Evolutionary conservation across 176 grass and related monocot species (phyloP).

Genomic region (Guadua angustifolia): DNA sequence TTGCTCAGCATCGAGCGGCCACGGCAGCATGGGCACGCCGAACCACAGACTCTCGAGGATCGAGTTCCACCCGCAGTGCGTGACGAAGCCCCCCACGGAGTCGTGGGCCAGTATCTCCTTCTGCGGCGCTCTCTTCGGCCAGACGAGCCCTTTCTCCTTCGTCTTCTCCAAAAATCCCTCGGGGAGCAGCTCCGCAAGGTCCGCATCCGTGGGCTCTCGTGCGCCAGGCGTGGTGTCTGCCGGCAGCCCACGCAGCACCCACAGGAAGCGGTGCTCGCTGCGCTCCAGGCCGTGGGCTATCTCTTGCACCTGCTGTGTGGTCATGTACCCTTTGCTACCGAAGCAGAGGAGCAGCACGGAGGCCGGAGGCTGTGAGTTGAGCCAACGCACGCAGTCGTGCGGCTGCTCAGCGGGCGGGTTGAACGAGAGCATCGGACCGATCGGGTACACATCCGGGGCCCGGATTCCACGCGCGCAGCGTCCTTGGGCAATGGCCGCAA

Average conservation of each 20-base stretch:
- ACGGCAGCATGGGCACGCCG: conserved; percentile 54
- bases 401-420: background rate
- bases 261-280: conserved; percentile 52
- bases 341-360: conserved; percentile 63
- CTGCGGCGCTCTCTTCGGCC: conserved; percentile 56
- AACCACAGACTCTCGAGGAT: conserved; percentile 58
- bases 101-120: conserved; percentile 54
- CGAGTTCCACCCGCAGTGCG: conserved; percentile 67
- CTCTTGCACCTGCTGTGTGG: conserved; percentile 36
- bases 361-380: conserved; percentile 45
- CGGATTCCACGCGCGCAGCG: background rate
- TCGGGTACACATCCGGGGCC: conserved; percentile 29
- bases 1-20: conserved; percentile 58
- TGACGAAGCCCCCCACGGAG: conserved; percentile 48
- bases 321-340: conserved; percentile 36
- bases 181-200: conserved; percentile 36
- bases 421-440: conserved; percentile 35
- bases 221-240: background rate
- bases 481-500: conserved; percentile 31
- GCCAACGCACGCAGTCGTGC: conserved; percentile 57
- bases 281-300: conserved; percentile 48
- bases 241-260: conserved; percentile 37
- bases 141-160: conserved; percentile 26
- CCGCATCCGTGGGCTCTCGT: background rate
- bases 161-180: conserved; percentile 53